A percentile compares a stretch with the other conserved stretches of the same genome.
Conservation (phyloP, 495 filamentous ascomycete species). For the Trichoderma virens region DNA sequence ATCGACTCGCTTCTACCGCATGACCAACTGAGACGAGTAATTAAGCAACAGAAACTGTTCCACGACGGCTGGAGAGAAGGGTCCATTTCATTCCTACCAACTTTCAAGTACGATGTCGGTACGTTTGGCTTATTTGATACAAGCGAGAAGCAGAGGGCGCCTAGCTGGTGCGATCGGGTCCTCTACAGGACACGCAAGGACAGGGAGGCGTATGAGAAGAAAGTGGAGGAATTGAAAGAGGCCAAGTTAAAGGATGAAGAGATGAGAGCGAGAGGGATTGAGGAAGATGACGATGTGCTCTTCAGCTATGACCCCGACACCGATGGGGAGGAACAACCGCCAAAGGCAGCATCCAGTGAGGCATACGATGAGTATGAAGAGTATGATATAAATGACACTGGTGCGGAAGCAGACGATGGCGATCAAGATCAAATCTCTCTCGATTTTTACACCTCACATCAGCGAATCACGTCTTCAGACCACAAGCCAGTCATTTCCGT, state of each 20-base stretch:
- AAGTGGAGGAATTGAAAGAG: conserved; percentile 54
- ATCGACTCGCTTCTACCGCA: conserved; percentile 79
- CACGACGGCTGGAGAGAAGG: conserved; percentile 91
- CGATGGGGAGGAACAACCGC: conserved; percentile 45
- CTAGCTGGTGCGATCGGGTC: conserved; percentile 98
- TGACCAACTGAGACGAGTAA: conserved; percentile 76
- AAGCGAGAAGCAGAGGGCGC: conserved; percentile 84
- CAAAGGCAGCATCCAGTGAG: conserved; percentile 34
- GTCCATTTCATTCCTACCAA: conserved; percentile 78
- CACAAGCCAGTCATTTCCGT: conserved; percentile 84
- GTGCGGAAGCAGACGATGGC: conserved; percentile 29
- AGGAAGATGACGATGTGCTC: conserved; percentile 75
- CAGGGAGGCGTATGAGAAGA: conserved; percentile 60
- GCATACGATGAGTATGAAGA: conserved; percentile 59
- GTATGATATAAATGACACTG: conserved; percentile 44
- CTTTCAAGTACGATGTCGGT: conserved; percentile 96
- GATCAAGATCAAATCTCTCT: conserved; percentile 57
- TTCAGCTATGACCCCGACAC: conserved; percentile 85
- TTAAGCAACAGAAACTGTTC: conserved; percentile 67
- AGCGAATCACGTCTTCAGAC: conserved; percentile 83
- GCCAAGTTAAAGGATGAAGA: conserved; percentile 69
- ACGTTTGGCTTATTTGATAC: conserved; percentile 88
- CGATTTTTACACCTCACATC: conserved; percentile 76
- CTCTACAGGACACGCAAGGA: conserved; percentile 71
- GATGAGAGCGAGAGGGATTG: conserved; percentile 72